Evolutionary conservation across 169 alveolate species (phyloP).

Genomic region (Cyclospora cayetanensis): DNA sequence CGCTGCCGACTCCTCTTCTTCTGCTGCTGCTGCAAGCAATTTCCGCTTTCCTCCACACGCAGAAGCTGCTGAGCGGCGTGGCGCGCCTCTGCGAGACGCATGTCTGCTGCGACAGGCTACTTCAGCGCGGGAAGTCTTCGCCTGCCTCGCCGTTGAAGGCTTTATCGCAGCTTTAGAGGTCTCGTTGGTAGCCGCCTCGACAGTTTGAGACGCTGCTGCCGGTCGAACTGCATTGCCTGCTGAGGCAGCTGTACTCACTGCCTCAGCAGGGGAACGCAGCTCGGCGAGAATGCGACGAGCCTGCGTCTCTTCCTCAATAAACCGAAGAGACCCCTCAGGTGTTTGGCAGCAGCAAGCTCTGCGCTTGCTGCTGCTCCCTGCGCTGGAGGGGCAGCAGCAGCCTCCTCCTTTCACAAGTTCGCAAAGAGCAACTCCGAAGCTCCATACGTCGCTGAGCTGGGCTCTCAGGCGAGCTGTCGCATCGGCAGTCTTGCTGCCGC

Average conservation of each 20-base stretch:
- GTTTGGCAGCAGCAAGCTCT: not conserved
- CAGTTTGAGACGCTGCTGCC: not conserved
- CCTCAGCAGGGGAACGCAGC: not conserved
- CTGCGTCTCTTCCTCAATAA: not conserved
- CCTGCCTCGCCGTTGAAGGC: too few species aligned
- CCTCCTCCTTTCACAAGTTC: constrained; percentile 67
- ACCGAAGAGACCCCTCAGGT: not conserved
- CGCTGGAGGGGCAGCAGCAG: constrained; percentile 25
- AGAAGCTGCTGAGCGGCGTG: too few species aligned
- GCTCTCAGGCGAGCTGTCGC: not conserved
- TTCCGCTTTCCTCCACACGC: too few species aligned
- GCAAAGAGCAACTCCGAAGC: constrained; percentile 52
- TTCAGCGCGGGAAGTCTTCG: too few species aligned
- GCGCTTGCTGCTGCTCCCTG: not conserved
- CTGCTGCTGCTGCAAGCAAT: constrained; percentile 24
- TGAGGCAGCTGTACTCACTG: not conserved
- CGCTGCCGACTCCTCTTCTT: not conserved
- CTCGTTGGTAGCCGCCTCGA: too few species aligned
- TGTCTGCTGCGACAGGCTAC: too few species aligned
- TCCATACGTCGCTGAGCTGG: constrained; percentile 47
- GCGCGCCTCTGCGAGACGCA: too few species aligned
- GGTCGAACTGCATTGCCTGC: not conserved
- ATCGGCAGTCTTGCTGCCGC: not conserved
- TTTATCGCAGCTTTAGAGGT: too few species aligned
- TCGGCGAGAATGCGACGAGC: not conserved